phyloP scores from a whole-genome alignment of 2,329 filamentous ascomycete genomes.

The Penicillium aurantiogriseum region DNA sequence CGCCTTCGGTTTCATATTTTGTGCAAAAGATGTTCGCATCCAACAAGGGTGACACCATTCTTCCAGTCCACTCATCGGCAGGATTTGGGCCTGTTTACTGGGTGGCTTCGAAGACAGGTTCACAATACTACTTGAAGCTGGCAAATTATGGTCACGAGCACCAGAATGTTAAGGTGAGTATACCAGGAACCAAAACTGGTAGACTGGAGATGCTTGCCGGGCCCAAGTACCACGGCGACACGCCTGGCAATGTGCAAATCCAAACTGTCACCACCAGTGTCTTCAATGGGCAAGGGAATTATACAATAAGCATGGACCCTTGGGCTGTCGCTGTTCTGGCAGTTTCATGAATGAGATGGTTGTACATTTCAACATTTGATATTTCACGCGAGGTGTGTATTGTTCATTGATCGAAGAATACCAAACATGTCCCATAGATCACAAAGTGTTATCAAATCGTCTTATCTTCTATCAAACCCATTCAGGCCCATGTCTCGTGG shows the following conservation, averaged over 20 bases:
- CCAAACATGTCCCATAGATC: no score
- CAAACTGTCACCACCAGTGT: slow-evolving; percentile 15
- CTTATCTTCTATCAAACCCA: no score
- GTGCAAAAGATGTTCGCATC: slow-evolving; percentile 38
- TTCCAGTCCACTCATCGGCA: slow-evolving; percentile 29
- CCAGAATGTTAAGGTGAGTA: slow-evolving; percentile 27
- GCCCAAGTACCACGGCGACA: slow-evolving; percentile 19
- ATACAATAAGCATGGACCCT: slow-evolving; percentile 22
- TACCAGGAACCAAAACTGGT: slow-evolving; percentile 24
- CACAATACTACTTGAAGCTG: slow-evolving; percentile 30
- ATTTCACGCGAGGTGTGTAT: neutral
- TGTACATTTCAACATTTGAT: neutral
- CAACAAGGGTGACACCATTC: slow-evolving; percentile 31
- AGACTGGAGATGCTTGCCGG: slow-evolving; percentile 27
- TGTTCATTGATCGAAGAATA: neutral
- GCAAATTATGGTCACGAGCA: slow-evolving; percentile 30
- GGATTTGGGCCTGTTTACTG: slow-evolving; percentile 37
- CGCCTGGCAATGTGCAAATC: slow-evolving; percentile 20
- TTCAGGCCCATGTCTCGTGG: no score
- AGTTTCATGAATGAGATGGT: slow-evolving; percentile 14
- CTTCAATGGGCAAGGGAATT: slow-evolving; percentile 14
- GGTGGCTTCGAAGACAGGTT: slow-evolving; percentile 29
- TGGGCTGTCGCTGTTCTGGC: slow-evolving; percentile 29
- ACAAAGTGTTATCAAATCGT: slow-evolving; percentile 9
- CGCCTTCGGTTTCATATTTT: slow-evolving; percentile 36